phyloP scores from a whole-genome alignment of 164 flowering plant species.

The Protea cynaroides region DNA sequence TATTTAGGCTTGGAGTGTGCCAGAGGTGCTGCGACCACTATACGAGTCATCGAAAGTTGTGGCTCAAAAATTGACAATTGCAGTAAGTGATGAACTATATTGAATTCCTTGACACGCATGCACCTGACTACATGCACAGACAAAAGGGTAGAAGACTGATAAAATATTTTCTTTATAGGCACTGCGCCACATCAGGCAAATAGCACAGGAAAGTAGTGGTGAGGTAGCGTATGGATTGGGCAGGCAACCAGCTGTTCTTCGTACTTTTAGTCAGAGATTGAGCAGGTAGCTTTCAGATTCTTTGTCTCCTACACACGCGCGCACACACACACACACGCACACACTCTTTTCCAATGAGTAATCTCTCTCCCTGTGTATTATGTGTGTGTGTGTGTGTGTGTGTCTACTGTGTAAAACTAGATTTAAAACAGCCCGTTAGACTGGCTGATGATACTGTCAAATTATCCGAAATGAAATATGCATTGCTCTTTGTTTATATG shows the following conservation, averaged over 20 bases:
- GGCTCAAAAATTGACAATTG: conserved; percentile 78
- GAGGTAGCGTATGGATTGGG: conserved; percentile 77
- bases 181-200: conserved; percentile 63
- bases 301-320: neutral
- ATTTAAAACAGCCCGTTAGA: neutral
- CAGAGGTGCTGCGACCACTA: conserved; percentile 78
- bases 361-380: too few species aligned
- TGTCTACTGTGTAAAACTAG: neutral
- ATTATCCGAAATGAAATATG: too few species aligned
- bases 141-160: neutral
- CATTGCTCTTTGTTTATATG: too few species aligned
- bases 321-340: too few species aligned
- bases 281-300: conserved; percentile 45
- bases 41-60: conserved; percentile 80
- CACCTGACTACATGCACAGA: too few species aligned
- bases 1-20: conserved; percentile 70
- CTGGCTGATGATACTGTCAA: neutral
- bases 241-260: conserved; percentile 81
- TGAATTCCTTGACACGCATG: too few species aligned
- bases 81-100: conserved; percentile 39
- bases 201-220: conserved; percentile 83
- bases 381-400: too few species aligned
- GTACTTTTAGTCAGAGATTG: conserved; percentile 78
- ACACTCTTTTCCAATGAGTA: too few species aligned
- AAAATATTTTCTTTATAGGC: conserved; percentile 38